Percentiles rank a stretch among this genome's conserved stretches.
Evolutionary conservation across 2,329 filamentous ascomycete species (phyloP).

Genomic region (Septoria petroselini): DNA sequence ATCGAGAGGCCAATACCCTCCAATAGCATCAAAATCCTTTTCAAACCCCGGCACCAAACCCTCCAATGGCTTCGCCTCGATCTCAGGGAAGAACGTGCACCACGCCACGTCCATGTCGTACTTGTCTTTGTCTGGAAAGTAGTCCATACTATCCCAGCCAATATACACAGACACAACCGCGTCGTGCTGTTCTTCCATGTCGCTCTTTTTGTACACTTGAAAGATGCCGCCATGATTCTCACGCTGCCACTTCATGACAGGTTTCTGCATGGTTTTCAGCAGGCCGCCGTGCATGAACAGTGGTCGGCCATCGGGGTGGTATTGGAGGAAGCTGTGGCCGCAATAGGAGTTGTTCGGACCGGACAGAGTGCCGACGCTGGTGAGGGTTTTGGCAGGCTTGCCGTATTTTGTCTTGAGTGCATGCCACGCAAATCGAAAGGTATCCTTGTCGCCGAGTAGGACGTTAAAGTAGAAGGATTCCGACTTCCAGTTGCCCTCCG

Average conservation of each 20-base stretch:
- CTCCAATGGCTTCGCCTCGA: constrained; percentile 26
- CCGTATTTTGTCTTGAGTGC: constrained; percentile 38
- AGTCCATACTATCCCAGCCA: constrained; percentile 19
- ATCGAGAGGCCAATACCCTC: constrained; percentile 33
- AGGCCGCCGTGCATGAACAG: constrained; percentile 38
- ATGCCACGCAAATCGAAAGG: constrained; percentile 39
- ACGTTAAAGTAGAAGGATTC: constrained; percentile 32
- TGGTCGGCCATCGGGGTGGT: constrained; percentile 34
- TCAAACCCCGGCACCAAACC: constrained; percentile 29
- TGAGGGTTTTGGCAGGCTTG: constrained; percentile 34
- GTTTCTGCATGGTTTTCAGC: constrained; percentile 33
- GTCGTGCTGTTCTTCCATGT: constrained; percentile 21
- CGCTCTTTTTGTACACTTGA: constrained; percentile 33
- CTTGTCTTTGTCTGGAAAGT: constrained; percentile 20
- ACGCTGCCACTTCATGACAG: constrained; percentile 31
- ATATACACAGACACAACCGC: constrained; percentile 19
- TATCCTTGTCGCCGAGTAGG: constrained; percentile 42
- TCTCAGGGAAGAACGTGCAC: constrained; percentile 29
- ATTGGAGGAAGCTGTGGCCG: constrained; percentile 38
- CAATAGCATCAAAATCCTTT: constrained; percentile 27
- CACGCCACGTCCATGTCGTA: constrained; percentile 19
- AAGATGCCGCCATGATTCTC: constrained; percentile 33
- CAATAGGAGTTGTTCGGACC: constrained; percentile 30
- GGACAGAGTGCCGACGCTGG: constrained; percentile 33
- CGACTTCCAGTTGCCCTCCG: background rate